These are phyloP conservation scores for Russula foetens DNA, from an alignment of 768 basidiomycete species.

Conservation along the genomic window DNA sequence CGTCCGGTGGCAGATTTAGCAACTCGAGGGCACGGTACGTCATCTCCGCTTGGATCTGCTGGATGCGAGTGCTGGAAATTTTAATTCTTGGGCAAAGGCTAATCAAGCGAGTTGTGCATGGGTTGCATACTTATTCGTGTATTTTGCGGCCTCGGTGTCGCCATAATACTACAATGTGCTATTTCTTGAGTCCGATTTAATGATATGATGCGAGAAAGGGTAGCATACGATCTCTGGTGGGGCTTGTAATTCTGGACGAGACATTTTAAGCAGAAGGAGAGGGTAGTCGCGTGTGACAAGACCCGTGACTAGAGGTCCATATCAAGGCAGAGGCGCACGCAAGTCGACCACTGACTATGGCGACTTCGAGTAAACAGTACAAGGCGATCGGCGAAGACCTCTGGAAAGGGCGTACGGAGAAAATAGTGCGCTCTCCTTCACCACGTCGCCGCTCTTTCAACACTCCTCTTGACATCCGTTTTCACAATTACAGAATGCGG, in stretches of 20 bases:
- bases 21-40: conserved; percentile 92
- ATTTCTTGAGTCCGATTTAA: not conserved
- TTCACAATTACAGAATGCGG: conserved; percentile 64
- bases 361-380: conserved; percentile 73
- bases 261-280: conserved; percentile 31
- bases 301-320: not conserved
- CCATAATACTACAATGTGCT: conserved; percentile 75
- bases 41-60: conserved; percentile 96
- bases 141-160: conserved; percentile 91
- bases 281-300: not conserved
- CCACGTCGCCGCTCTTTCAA: not conserved
- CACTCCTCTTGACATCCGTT: not conserved
- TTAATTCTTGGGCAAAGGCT: no score
- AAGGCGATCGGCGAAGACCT: conserved; percentile 90
- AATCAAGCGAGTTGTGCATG: not conserved
- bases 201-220: not conserved
- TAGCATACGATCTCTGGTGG: conserved; percentile 65
- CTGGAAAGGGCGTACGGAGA: conserved; percentile 92
- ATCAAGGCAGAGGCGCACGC: not conserved
- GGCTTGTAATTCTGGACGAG: conserved; percentile 52
- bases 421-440: conserved; percentile 62
- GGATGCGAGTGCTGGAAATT: conserved; percentile 74
- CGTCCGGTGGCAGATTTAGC: conserved; percentile 68
- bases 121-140: conserved; percentile 79
- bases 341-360: conserved; percentile 19